A percentile compares a stretch with the other conserved stretches of the same genome.
Evolutionary conservation across 352 stramenopile genomes (phyloP).

Genomic region (Globisporangium paddicum): DNA sequence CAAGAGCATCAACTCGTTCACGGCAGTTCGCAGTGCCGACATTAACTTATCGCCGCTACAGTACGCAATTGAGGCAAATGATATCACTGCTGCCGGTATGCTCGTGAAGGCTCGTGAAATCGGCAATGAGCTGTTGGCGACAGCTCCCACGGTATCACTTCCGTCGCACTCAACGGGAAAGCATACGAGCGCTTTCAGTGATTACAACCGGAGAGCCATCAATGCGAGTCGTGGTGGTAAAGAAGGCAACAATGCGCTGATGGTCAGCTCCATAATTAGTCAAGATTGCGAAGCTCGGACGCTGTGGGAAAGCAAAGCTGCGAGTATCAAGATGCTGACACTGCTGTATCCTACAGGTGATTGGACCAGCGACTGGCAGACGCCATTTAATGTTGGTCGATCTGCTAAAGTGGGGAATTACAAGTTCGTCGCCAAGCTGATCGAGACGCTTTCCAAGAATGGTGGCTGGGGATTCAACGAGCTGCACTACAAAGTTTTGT

Average conservation of each 20-base stretch:
- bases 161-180: constrained; percentile 70
- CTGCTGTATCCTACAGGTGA: constrained; percentile 60
- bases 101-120: constrained; percentile 45
- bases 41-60: constrained; percentile 44
- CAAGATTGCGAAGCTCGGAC: constrained; percentile 16
- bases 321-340: constrained; percentile 61
- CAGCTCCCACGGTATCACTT: constrained; percentile 45
- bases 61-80: constrained; percentile 58
- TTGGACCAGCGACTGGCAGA: constrained; percentile 27
- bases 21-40: constrained; percentile 37
- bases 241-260: constrained; percentile 73
- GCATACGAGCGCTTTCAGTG: constrained; percentile 73
- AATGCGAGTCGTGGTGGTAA: constrained; percentile 77
- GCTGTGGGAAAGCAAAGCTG: constrained; percentile 36
- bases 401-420: constrained; percentile 32
- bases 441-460: constrained; percentile 35
- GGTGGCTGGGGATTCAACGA: constrained; percentile 63
- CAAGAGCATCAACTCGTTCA: constrained; percentile 48
- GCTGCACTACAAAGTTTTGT: constrained; percentile 54
- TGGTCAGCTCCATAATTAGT: constrained; percentile 11
- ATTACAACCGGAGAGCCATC: constrained; percentile 78
- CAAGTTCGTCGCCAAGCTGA: constrained; percentile 29
- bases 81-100: constrained; percentile 38
- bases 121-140: constrained; percentile 33
- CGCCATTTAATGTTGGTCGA: constrained; percentile 19